phyloP scores from a whole-genome alignment of 169 alveolate genomes.

The Plasmodium knowlesi region DNA sequence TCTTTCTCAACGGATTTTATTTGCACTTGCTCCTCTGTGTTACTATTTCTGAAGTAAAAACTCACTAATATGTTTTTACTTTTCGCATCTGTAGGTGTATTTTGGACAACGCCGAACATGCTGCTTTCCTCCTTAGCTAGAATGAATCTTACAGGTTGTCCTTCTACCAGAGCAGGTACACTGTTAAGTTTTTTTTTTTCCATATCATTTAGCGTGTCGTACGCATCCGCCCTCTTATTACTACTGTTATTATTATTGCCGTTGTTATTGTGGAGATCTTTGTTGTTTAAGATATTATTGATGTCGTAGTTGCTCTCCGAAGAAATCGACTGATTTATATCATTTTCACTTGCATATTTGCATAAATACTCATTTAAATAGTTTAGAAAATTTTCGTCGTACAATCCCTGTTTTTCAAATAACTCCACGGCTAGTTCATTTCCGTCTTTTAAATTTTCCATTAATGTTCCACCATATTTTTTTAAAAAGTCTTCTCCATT shows the following conservation, averaged over 20 bases:
- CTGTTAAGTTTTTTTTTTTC: slow-evolving; percentile 16
- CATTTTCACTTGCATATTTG: slow-evolving; percentile 77
- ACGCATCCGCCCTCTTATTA: slow-evolving; percentile 38
- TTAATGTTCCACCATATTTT: slow-evolving; percentile 88
- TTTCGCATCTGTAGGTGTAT: slow-evolving; percentile 48
- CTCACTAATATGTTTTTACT: slow-evolving; percentile 57
- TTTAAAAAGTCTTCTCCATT: slow-evolving; percentile 86
- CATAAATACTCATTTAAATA: slow-evolving; percentile 78
- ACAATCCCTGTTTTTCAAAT: slow-evolving; percentile 85
- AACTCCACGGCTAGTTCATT: slow-evolving; percentile 86
- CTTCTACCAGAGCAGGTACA: slow-evolving; percentile 22
- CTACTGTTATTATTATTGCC: neutral
- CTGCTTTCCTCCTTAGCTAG: slow-evolving; percentile 76
- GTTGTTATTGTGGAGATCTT: neutral
- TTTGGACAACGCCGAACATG: slow-evolving; percentile 78
- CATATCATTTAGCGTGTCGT: slow-evolving; percentile 18
- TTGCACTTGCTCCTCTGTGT: slow-evolving; percentile 69
- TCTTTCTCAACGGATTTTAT: slow-evolving; percentile 69
- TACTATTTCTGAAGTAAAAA: slow-evolving; percentile 44
- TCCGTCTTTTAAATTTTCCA: slow-evolving; percentile 90
- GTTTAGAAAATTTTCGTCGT: slow-evolving; percentile 84
- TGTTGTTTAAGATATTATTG: slow-evolving; percentile 32
- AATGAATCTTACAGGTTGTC: slow-evolving; percentile 72
- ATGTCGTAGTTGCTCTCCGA: slow-evolving; percentile 46
- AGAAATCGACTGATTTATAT: slow-evolving; percentile 18